Percentiles rank a stretch among this genome's conserved stretches.
phyloP scores from a whole-genome alignment of 768 basidiomycete genomes.

The Lactarius hengduanensis region DNA sequence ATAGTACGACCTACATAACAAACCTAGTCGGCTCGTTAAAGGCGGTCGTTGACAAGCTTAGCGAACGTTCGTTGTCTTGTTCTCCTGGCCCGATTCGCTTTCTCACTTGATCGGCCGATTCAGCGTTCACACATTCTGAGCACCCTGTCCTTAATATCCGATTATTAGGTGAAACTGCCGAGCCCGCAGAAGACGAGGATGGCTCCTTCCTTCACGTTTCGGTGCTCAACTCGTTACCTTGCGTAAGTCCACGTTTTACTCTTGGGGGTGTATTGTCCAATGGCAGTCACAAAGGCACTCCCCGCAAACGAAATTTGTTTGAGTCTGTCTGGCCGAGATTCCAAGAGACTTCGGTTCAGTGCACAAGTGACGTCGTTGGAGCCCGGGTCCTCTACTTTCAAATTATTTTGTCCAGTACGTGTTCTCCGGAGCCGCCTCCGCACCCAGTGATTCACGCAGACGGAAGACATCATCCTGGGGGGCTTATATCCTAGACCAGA shows the following conservation, averaged over 20 bases:
- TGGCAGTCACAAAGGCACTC: slow-evolving; percentile 41
- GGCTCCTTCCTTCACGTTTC: slow-evolving; percentile 59
- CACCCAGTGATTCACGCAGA: neutral
- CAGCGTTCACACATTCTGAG: slow-evolving; percentile 66
- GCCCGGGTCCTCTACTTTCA: slow-evolving; percentile 58
- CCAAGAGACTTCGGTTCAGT: slow-evolving; percentile 59
- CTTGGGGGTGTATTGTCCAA: slow-evolving; percentile 33
- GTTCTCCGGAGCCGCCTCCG: slow-evolving; percentile 1
- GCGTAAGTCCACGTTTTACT: slow-evolving; percentile 50
- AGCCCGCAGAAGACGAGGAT: slow-evolving; percentile 59
- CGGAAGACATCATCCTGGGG: slow-evolving; percentile 55
- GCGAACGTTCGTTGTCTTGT: slow-evolving; percentile 45
- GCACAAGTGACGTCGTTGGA: slow-evolving; percentile 43
- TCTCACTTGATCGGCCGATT: slow-evolving; percentile 18
- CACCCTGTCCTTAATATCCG: slow-evolving; percentile 65
- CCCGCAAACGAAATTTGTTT: slow-evolving; percentile 61
- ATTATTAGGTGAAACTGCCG: slow-evolving; percentile 45
- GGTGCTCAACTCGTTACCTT: slow-evolving; percentile 67
- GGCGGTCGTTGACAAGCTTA: slow-evolving; percentile 49
- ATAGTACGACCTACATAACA: slow-evolving; percentile 51
- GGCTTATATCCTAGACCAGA: slow-evolving; percentile 62
- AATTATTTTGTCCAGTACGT: slow-evolving; percentile 72
- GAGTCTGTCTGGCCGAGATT: slow-evolving; percentile 59
- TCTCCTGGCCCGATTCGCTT: neutral
- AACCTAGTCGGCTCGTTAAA: slow-evolving; percentile 50